Evolutionary conservation across 2,329 filamentous ascomycete species (phyloP), one percentile per base, ranked within the genome.

Genomic region (Penicillium brevicompactum): DNA sequence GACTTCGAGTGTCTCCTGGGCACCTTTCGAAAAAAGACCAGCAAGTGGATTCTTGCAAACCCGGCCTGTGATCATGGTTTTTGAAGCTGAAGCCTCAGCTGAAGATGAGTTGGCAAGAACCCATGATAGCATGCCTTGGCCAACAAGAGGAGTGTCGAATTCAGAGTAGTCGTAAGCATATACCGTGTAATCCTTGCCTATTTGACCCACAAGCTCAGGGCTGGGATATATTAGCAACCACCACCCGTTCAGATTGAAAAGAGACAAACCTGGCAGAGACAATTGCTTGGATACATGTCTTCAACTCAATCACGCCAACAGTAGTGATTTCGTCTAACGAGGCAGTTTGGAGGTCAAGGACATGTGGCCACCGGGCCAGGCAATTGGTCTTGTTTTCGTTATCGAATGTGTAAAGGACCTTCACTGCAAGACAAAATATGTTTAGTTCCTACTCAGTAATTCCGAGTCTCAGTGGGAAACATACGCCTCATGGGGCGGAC

Each of bases 121-220:
- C 84, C 89, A 89, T 37, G 94, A 97, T 18, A 99, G 81, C 87
- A 97, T 91, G 50, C 95, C 94, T 74, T 99, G 93, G 21, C 94
- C 94, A 22, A 97, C 93, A 53, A 97, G 82, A 50, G 95, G 94
- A 16, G 88, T 91, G 69, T 97, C 92, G 61, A 90, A 90, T 76
- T 99, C 94, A 11, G 94, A 97, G 74, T 93, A 97, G 74, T 99
- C 94, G 78, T 91, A 91, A 30, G 93, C 92, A 75, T 99, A 99
- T 53, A 99, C 87, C n/a, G 92, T 94, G 76, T 94, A 99, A 76
- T 99, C 92, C 74, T 84, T 77, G 76, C 88, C 82, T 57, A 88
- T 71, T 79, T 88, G 80, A 69, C 85, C 84, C 45, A 92, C 79
- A 44, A 99, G 83, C 76, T 99, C 94, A 37, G 94, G 94, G 70